phyloP scores from a whole-genome alignment of 176 grass and related monocot species.

The Ananas comosus region DNA sequence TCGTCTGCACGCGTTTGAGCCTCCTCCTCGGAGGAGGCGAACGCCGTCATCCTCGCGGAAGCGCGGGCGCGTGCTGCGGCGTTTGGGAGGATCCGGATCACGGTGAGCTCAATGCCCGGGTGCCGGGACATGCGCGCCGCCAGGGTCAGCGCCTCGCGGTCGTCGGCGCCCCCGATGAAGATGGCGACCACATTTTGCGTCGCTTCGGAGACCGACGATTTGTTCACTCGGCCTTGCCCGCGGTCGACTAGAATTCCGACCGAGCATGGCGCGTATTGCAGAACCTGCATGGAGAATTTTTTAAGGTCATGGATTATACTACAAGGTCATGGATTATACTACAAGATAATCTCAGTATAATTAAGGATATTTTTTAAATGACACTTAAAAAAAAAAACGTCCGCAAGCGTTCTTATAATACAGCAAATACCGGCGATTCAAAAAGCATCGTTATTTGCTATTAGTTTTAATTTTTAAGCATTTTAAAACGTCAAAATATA shows the following conservation, averaged over 20 bases:
- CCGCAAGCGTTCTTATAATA: too few species aligned
- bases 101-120: constrained; percentile 34
- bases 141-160: constrained; percentile 64
- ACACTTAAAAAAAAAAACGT: too few species aligned
- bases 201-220: background rate
- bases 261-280: constrained; percentile 58
- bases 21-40: constrained; percentile 29
- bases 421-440: too few species aligned
- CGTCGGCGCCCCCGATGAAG: constrained; percentile 70
- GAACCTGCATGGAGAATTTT: constrained; percentile 12
- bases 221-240: constrained; percentile 17
- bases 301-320: background rate
- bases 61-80: constrained; percentile 20
- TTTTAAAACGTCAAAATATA: too few species aligned
- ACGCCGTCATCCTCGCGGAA: constrained; percentile 20
- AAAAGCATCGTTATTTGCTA: too few species aligned
- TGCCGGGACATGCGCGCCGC: constrained; percentile 39
- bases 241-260: constrained; percentile 59
- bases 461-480: too few species aligned
- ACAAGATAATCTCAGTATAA: too few species aligned
- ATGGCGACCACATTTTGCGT: constrained; percentile 28
- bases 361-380: too few species aligned
- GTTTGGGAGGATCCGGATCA: constrained; percentile 52
- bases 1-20: constrained; percentile 56
- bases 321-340: too few species aligned